A percentile compares a stretch with the other conserved stretches of the same genome.
Evolutionary conservation across 805 yeast genomes (phyloP).

Genomic region (Metschnikowia shivogae): DNA sequence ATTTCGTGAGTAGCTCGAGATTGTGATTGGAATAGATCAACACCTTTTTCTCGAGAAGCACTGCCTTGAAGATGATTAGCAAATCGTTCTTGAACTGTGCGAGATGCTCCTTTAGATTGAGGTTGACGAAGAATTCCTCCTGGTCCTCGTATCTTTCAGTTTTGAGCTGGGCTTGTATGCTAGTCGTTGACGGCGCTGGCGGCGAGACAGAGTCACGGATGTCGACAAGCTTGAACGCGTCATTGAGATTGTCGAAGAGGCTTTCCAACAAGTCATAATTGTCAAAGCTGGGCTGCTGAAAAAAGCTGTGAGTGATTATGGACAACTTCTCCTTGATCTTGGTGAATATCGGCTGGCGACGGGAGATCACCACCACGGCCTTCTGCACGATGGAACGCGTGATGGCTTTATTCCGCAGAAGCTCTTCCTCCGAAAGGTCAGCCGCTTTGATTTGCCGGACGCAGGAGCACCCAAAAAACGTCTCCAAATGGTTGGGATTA

Average conservation of each 20-base stretch:
- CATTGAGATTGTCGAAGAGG: conserved; percentile 61
- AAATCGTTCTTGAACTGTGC: conserved; percentile 54
- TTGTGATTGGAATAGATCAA: conserved; percentile 71
- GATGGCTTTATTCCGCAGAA: conserved; percentile 53
- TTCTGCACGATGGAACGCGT: conserved; percentile 90
- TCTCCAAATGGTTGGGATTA: conserved; percentile 44
- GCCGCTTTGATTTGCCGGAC: conserved; percentile 73
- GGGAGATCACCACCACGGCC: conserved; percentile 78
- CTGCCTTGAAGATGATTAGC: conserved; percentile 67
- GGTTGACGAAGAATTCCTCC: conserved; percentile 53
- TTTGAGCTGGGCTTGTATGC: conserved; percentile 13
- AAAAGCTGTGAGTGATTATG: conserved; percentile 82
- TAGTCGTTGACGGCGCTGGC: not conserved
- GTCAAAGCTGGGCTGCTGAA: conserved; percentile 71
- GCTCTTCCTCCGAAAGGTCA: conserved; percentile 45
- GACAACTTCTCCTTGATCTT: conserved; percentile 87
- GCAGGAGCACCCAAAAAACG: conserved; percentile 94
- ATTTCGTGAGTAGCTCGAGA: conserved; percentile 73
- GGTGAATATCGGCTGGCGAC: conserved; percentile 76
- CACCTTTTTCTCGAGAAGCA: conserved; percentile 70
- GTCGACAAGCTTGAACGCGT: conserved; percentile 22
- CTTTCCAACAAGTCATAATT: conserved; percentile 66
- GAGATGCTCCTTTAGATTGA: conserved; percentile 64
- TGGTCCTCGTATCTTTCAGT: conserved; percentile 24
- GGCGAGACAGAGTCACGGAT: conserved; percentile 12